Evolutionary conservation across 257 asterid species (phyloP).

Genomic region (Coffea canephora): DNA sequence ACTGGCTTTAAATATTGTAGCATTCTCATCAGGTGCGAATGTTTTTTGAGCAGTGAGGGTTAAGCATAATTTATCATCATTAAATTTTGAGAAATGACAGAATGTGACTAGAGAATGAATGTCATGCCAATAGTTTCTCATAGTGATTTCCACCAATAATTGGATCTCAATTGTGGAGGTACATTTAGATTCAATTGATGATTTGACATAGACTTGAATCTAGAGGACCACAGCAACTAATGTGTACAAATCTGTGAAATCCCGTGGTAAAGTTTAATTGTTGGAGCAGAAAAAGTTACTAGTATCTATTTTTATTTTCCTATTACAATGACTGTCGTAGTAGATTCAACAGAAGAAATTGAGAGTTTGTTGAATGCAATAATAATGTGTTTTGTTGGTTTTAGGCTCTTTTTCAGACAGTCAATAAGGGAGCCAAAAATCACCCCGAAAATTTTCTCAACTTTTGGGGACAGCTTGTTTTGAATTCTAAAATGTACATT

Average conservation of each 20-base stretch:
- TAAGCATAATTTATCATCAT: conserved; percentile 20
- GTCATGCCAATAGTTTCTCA: conserved; percentile 40
- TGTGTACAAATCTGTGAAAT: background rate
- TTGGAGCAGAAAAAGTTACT: background rate
- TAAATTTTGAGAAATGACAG: conserved; percentile 33
- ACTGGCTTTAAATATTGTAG: conserved; percentile 3
- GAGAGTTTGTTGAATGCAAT: too few relatives aligned
- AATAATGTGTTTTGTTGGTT: background rate
- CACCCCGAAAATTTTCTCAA: background rate
- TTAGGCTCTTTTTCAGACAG: background rate
- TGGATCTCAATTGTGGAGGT: conserved; percentile 30
- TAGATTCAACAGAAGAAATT: background rate
- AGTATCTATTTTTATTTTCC: background rate
- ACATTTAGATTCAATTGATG: conserved; percentile 22
- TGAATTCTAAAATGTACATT: background rate
- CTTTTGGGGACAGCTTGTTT: background rate
- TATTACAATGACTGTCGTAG: background rate
- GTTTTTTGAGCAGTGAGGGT: conserved; percentile 7
- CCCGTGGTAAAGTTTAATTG: background rate
- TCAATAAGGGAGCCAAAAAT: background rate
- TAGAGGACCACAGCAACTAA: conserved; percentile 33
- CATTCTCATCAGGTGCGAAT: conserved; percentile 18
- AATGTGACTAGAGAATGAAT: conserved; percentile 51
- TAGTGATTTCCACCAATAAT: conserved; percentile 22
- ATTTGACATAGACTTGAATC: conserved; percentile 26